A percentile compares a stretch with the other conserved stretches of the same genome.
Conservation (phyloP, 2,329 filamentous ascomycete genomes). For the Aureobasidium sp. region DNA sequence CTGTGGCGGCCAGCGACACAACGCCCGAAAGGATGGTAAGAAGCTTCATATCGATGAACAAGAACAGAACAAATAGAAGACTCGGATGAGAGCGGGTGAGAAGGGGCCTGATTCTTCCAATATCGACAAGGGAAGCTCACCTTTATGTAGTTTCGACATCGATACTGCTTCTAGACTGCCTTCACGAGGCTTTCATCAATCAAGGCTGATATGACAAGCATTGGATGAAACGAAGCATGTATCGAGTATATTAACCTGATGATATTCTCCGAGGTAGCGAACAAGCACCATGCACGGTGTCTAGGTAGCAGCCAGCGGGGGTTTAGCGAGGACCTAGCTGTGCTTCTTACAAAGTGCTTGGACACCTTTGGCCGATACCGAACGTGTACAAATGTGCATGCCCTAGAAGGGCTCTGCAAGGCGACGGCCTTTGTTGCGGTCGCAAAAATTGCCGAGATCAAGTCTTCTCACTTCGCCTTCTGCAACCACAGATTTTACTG, state of each 20-base stretch:
- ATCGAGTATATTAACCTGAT: slow-evolving; percentile 4
- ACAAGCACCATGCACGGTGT: slow-evolving; percentile 1
- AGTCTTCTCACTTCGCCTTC: background rate
- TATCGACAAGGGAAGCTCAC: background rate
- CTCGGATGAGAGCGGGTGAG: background rate
- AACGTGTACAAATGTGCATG: background rate
- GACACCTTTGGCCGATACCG: no score
- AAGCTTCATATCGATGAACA: slow-evolving; percentile 6
- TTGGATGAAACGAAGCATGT: slow-evolving; percentile 2
- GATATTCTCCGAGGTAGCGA: slow-evolving; percentile 7
- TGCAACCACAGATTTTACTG: background rate
- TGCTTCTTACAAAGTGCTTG: background rate
- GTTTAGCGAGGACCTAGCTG: background rate
- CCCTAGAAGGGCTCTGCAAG: background rate
- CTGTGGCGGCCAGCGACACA: slow-evolving; percentile 13
- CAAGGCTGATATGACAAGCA: background rate
- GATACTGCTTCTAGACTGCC: background rate
- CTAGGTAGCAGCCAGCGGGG: background rate
- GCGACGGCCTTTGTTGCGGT: background rate
- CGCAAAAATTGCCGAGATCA: background rate
- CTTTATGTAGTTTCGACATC: background rate
- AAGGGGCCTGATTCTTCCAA: background rate
- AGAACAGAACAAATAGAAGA: background rate
- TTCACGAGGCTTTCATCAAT: background rate
- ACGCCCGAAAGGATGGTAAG: background rate